phyloP scores from a whole-genome alignment of 2,329 filamentous ascomycete species.

The Pseudogymnoascus sp. region DNA sequence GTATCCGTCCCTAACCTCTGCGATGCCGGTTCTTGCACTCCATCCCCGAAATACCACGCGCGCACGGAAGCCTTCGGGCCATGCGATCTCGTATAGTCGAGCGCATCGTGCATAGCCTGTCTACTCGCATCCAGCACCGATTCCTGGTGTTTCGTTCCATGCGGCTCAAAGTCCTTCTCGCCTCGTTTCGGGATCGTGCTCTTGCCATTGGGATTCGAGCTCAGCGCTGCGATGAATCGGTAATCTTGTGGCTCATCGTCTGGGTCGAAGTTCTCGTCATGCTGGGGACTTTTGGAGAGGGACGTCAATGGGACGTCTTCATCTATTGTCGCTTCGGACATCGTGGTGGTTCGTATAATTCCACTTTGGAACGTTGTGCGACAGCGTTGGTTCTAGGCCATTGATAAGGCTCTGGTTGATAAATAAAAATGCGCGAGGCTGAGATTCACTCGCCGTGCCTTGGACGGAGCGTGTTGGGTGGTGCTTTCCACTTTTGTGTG shows the following conservation, averaged over 20 bases:
- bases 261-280: conserved; percentile 49
- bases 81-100: conserved; percentile 71
- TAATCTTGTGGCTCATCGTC: conserved; percentile 85
- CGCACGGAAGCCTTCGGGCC: conserved; percentile 56
- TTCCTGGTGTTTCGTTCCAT: conserved; percentile 77
- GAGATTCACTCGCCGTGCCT: background rate
- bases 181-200: conserved; percentile 74
- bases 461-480: background rate
- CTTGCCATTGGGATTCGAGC: conserved; percentile 44
- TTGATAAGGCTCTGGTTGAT: background rate
- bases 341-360: conserved; percentile 3
- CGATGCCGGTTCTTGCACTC: conserved; percentile 21
- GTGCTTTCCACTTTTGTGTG: background rate
- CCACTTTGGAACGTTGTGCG: background rate
- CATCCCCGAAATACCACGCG: conserved; percentile 66
- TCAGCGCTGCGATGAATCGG: conserved; percentile 56
- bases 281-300: conserved; percentile 13
- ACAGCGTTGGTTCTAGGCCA: background rate
- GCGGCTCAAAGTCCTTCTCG: conserved; percentile 94
- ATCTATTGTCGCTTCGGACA: conserved; percentile 14
- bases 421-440: conserved; percentile 6
- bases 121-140: conserved; percentile 72
- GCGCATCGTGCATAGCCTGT: conserved; percentile 79
- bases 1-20: conserved; percentile 9
- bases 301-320: conserved; percentile 28